Conservation (phyloP, 1,284 basidiomycete genomes). For the Cutaneotrichosporon mucoides region DNA sequence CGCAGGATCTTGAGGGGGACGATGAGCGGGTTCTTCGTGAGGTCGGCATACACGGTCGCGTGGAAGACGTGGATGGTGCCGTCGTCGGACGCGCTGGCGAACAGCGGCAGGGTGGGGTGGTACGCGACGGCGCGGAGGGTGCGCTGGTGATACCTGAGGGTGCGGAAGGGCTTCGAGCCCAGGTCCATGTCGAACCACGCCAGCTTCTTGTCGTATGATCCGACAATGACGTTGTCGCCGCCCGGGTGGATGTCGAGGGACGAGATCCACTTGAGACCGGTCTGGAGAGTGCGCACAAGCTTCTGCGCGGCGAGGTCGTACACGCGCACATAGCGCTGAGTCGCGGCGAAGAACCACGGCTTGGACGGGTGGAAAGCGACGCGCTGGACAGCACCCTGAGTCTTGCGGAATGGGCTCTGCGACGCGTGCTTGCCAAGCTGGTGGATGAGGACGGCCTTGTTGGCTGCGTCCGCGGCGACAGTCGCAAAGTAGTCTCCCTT, state of each 20-base stretch:
- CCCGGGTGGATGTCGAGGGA: slow-evolving; percentile 93
- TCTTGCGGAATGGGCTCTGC: slow-evolving; percentile 94
- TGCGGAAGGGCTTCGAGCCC: slow-evolving; percentile 92
- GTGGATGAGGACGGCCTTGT: slow-evolving; percentile 62
- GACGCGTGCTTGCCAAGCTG: slow-evolving; percentile 89
- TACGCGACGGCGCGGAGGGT: slow-evolving; percentile 89
- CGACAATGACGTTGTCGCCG: slow-evolving; percentile 93
- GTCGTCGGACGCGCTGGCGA: slow-evolving; percentile 94
- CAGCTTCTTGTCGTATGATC: slow-evolving; percentile 93
- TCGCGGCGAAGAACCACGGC: slow-evolving; percentile 97
- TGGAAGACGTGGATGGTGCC: slow-evolving; percentile 97
- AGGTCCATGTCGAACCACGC: slow-evolving; percentile 99
- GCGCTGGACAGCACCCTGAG: slow-evolving; percentile 83
- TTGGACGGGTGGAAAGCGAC: slow-evolving; percentile 92
- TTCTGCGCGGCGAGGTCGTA: slow-evolving; percentile 95
- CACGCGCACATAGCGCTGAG: slow-evolving; percentile 91
- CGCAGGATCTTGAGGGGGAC: slow-evolving; percentile 95
- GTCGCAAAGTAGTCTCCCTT: slow-evolving; percentile 95
- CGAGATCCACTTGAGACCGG: slow-evolving; percentile 95
- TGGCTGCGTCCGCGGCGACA: slow-evolving; percentile 56
- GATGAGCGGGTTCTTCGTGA: slow-evolving; percentile 92
- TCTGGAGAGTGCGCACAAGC: slow-evolving; percentile 83
- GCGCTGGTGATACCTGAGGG: slow-evolving; percentile 89
- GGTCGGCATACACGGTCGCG: slow-evolving; percentile 84
- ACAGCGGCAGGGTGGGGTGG: slow-evolving; percentile 91